Conservation (phyloP, 192 early-diverging fungal species). For the Coemansia sp. region DNA sequence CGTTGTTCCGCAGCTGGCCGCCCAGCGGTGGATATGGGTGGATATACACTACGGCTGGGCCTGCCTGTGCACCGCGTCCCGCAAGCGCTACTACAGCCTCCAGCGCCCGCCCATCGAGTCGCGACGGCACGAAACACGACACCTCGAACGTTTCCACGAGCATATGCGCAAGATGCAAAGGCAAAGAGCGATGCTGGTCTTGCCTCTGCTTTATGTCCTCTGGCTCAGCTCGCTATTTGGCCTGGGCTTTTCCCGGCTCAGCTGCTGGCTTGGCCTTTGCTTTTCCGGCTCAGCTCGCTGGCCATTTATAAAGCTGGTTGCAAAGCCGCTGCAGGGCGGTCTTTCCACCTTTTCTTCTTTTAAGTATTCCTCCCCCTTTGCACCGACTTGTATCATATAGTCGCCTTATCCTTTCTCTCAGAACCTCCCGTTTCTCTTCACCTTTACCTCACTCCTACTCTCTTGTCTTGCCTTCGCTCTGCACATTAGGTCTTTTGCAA, state of each 20-base stretch:
- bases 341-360: neutral
- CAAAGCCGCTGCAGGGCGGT: neutral
- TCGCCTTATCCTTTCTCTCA: constrained; percentile 8
- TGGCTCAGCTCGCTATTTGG: neutral
- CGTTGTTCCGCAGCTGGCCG: constrained; percentile 51
- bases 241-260: no score
- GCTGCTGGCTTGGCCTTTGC: neutral
- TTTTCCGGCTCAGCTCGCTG: neutral
- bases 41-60: constrained; percentile 28
- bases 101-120: constrained; percentile 47
- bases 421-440: constrained; percentile 5
- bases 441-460: neutral
- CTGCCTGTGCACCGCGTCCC: neutral
- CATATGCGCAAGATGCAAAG: constrained; percentile 9
- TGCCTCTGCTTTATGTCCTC: neutral
- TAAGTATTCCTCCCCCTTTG: neutral
- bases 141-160: constrained; percentile 39
- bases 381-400: constrained; percentile 5
- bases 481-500: neutral
- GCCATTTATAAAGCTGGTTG: neutral
- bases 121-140: constrained; percentile 49
- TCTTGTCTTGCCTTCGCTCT: constrained; percentile 3
- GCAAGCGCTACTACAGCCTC: constrained; percentile 31
- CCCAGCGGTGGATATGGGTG: constrained; percentile 55
- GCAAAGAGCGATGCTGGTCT: neutral